Percentiles rank a stretch among this genome's conserved stretches.
Evolutionary conservation across 192 early-diverging fungal species (phyloP).

Genomic region (Glomus cerebriforme): DNA sequence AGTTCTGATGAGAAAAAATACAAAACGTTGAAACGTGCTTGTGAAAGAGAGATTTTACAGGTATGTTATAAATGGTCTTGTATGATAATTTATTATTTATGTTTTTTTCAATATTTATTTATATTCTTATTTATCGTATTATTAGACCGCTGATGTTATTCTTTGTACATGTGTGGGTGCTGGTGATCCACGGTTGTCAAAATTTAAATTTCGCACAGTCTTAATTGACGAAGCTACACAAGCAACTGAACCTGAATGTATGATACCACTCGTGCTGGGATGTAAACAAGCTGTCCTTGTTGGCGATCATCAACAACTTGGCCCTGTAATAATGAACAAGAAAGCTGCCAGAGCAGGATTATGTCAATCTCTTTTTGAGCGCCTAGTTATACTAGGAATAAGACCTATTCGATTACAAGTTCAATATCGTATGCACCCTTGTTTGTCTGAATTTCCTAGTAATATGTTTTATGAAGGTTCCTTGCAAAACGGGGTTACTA

Average conservation of each 20-base stretch:
- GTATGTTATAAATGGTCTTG: constrained; percentile 33
- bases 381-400: constrained; percentile 87
- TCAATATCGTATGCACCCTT: constrained; percentile 99
- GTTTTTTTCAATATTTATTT: neutral
- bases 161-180: constrained; percentile 97
- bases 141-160: constrained; percentile 90
- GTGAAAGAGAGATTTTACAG: constrained; percentile 89
- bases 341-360: constrained; percentile 93
- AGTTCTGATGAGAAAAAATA: constrained; percentile 85
- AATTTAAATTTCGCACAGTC: constrained; percentile 90
- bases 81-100: neutral
- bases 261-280: constrained; percentile 97
- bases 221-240: constrained; percentile 98
- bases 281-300: constrained; percentile 96
- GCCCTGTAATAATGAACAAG: constrained; percentile 98
- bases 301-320: constrained; percentile 98
- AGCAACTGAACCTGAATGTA: constrained; percentile 93
- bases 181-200: constrained; percentile 89
- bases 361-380: constrained; percentile 95
- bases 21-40: constrained; percentile 76
- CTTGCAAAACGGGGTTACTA: constrained; percentile 95
- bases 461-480: constrained; percentile 99
- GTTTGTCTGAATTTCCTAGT: constrained; percentile 96
- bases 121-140: neutral
- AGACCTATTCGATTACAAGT: constrained; percentile 95